These are phyloP conservation scores for Inosperma sp. DNA, from an alignment of 768 basidiomycete species.

Conservation along the genomic window DNA sequence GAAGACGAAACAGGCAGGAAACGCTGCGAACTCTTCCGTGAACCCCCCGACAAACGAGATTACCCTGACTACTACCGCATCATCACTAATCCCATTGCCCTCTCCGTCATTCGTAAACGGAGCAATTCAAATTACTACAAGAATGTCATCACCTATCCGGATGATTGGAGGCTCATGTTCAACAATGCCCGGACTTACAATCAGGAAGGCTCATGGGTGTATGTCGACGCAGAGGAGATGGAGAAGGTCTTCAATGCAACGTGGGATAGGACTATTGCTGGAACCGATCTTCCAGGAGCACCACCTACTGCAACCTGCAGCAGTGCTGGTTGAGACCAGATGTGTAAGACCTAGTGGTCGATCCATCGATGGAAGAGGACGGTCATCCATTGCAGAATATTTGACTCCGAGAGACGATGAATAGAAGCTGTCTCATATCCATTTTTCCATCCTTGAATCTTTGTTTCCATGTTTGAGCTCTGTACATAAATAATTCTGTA, in stretches of 20 bases:
- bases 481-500: conserved; percentile 1
- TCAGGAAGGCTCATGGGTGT: conserved; percentile 93
- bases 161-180: conserved; percentile 90
- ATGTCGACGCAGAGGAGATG: conserved; percentile 91
- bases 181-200: conserved; percentile 92
- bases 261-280: conserved; percentile 58
- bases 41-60: conserved; percentile 75
- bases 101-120: conserved; percentile 82
- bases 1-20: conserved; percentile 71
- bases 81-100: conserved; percentile 82
- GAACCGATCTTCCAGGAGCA: conserved; percentile 74
- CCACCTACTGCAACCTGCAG: conserved; percentile 34
- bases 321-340: too few relatives aligned
- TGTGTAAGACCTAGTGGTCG: too few relatives aligned
- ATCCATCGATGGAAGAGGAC: conserved; percentile 75
- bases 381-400: conserved; percentile 65
- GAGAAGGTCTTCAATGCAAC: conserved; percentile 79
- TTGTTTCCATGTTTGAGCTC: conserved; percentile 2
- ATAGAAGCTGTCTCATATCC: conserved; percentile 19
- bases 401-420: conserved; percentile 77
- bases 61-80: conserved; percentile 93
- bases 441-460: conserved; percentile 2
- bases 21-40: conserved; percentile 83
- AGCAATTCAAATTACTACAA: conserved; percentile 65
- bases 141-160: conserved; percentile 61